Conservation (phyloP, 495 filamentous ascomycete genomes). For the Talaromyces liani region DNA sequence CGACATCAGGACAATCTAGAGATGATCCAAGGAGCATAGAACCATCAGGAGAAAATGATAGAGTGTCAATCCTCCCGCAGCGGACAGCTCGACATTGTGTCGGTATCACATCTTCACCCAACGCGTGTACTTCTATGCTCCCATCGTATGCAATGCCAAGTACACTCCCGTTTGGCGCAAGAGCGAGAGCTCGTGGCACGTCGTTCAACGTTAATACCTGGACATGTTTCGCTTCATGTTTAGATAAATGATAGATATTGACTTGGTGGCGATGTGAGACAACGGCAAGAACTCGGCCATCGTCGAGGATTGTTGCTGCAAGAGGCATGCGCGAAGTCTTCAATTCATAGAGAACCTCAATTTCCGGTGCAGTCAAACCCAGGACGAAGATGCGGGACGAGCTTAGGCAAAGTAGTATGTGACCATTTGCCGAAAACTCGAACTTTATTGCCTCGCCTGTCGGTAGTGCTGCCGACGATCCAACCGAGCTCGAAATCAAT, state of each 20-base stretch:
- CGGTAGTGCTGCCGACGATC: conserved; percentile 70
- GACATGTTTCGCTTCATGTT: conserved; percentile 53
- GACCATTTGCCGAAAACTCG: conserved; percentile 64
- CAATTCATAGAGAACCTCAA: conserved; percentile 65
- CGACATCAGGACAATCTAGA: conserved; percentile 50
- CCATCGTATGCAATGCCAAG: conserved; percentile 82
- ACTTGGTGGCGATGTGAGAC: conserved; percentile 73
- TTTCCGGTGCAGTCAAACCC: conserved; percentile 48
- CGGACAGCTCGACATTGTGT: conserved; percentile 74
- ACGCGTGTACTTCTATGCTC: conserved; percentile 76
- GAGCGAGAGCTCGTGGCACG: conserved; percentile 64
- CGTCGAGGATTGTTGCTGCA: conserved; percentile 70
- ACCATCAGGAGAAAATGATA: conserved; percentile 78
- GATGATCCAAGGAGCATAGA: conserved; percentile 80
- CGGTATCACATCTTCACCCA: conserved; percentile 53
- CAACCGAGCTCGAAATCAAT: conserved; percentile 75
- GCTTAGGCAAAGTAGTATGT: conserved; percentile 69
- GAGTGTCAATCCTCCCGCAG: conserved; percentile 67
- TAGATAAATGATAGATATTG: conserved; percentile 67
- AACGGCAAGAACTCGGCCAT: conserved; percentile 71
- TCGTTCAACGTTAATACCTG: conserved; percentile 69
- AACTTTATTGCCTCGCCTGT: conserved; percentile 84
- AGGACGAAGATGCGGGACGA: conserved; percentile 84
- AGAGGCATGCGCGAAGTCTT: conserved; percentile 72
- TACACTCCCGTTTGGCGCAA: conserved; percentile 75